A percentile compares a stretch with the other conserved stretches of the same genome.
Evolutionary conservation across 805 yeast species (phyloP).

Genomic region (Candida gorgasii): DNA sequence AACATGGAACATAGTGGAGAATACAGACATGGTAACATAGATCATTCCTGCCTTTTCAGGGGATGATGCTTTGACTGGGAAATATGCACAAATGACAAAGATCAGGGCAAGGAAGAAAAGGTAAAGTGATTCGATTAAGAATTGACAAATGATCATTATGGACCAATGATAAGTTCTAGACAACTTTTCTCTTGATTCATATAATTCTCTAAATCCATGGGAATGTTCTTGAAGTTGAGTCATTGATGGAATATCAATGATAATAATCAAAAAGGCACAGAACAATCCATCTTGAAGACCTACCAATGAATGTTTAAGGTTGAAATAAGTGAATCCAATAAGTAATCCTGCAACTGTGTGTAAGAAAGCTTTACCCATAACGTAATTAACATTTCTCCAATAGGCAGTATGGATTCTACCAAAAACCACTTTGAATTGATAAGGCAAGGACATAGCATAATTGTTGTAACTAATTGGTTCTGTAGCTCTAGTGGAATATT

Average conservation of each 20-base stretch:
- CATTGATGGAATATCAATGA: conserved; percentile 37
- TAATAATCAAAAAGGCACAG: conserved; percentile 44
- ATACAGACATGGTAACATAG: conserved; percentile 24
- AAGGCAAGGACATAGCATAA: conserved; percentile 29
- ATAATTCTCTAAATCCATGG: conserved; percentile 38
- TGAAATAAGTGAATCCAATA: conserved; percentile 71
- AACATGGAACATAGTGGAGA: conserved; percentile 24
- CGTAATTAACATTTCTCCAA: conserved; percentile 62
- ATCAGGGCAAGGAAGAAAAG: conserved; percentile 43
- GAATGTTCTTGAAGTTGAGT: conserved; percentile 45
- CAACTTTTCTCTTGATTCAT: conserved; percentile 45
- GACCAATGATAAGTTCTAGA: conserved; percentile 44
- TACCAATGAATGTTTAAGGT: conserved; percentile 56
- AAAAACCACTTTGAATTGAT: conserved; percentile 31
- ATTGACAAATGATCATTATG: conserved; percentile 37
- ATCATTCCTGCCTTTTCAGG: conserved; percentile 48
- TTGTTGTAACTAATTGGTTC: background rate
- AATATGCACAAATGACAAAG: conserved; percentile 49
- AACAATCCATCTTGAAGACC: conserved; percentile 64
- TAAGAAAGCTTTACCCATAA: conserved; percentile 59
- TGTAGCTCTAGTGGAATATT: conserved; percentile 5
- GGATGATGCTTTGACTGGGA: conserved; percentile 54
- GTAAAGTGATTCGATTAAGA: conserved; percentile 47
- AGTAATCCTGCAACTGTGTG: conserved; percentile 56
- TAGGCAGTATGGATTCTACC: conserved; percentile 21